Evolutionary conservation across 192 early-diverging fungal genomes (phyloP), one percentile per base, ranked within the genome.

Genomic region (Phycomyces nitens): DNA sequence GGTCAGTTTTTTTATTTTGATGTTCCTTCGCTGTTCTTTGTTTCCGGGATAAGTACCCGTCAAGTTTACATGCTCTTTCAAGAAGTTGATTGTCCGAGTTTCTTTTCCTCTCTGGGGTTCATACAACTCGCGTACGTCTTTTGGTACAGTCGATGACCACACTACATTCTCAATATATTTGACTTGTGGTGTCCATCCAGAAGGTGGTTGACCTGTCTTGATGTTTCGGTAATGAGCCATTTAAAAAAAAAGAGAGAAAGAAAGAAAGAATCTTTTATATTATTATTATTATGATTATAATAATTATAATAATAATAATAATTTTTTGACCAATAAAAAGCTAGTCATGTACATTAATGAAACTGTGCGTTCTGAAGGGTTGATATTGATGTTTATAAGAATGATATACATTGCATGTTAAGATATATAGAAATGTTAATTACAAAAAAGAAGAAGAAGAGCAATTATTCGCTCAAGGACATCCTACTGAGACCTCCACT

Each of bases 1-100:
- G 0, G 68, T 71, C 20, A 76, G 60, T n/a, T 59, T 62, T 40
- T 64, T 70, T 8, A 76, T 76, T 51, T 71, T 70, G 22, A 70
- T 52, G 29, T 71, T 67, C 15, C 56, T 56, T 11, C 65, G 64
- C 34, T 62, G 60, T 8, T 63, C 71, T 54, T 73, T 73, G 6
- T 62, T 57, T 8, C 26, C 43, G 0, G 56, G 61, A 53, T 62
- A 73, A 14, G 55, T 53, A 16, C 71, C 71, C 2, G 26, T 20
- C 0, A 73, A 9, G 44, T 73, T 68, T 39, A 73, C 65, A 54
- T 68, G 60, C 6, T 64, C 65, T 8, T 73, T 73, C 50, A 68
- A 40, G 14, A 73, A 67, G 20, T 55, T 59, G 24, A 34, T 18
- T 8, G 61, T 56, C 10, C 61, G 60, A 18, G 34, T 29, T 9